Evolutionary conservation across 176 grass and related monocot genomes (phyloP).

Genomic region (Cenchrus purpureus): DNA sequence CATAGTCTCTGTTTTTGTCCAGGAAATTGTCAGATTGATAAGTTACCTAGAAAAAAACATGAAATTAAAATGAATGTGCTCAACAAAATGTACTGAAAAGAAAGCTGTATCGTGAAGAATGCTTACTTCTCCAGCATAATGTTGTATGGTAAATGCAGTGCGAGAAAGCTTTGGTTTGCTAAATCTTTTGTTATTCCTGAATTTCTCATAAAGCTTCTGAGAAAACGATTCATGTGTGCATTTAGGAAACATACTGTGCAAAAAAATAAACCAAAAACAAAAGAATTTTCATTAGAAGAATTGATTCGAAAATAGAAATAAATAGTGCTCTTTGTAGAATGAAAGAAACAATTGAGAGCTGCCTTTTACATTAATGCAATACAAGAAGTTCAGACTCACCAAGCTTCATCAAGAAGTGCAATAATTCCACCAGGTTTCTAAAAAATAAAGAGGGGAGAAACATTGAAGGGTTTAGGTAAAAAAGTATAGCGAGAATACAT

Average conservation of each 20-base stretch:
- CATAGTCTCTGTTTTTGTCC: slow-evolving; percentile 98
- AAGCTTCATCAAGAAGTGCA: slow-evolving; percentile 92
- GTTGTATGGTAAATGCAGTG: slow-evolving; percentile 80
- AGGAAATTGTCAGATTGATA: slow-evolving; percentile 88
- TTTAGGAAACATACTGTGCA: slow-evolving; percentile 83
- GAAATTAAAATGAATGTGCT: slow-evolving; percentile 36
- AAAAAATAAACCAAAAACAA: slow-evolving; percentile 29
- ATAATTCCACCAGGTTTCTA: slow-evolving; percentile 93
- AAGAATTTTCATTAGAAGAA: slow-evolving; percentile 31
- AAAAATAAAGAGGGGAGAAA: slow-evolving; percentile 43
- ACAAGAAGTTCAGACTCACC: slow-evolving; percentile 57
- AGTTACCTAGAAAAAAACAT: slow-evolving; percentile 62
- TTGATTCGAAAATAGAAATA: slow-evolving; percentile 33
- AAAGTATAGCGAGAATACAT: background rate
- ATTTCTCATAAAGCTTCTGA: slow-evolving; percentile 72
- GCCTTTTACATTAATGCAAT: slow-evolving; percentile 24
- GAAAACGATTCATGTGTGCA: slow-evolving; percentile 86
- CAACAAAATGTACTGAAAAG: slow-evolving; percentile 28
- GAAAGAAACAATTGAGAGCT: slow-evolving; percentile 34
- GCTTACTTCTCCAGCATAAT: slow-evolving; percentile 91
- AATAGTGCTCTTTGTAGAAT: slow-evolving; percentile 33
- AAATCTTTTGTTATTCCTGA: slow-evolving; percentile 90
- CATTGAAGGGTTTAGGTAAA: slow-evolving; percentile 1
- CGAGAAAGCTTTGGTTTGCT: slow-evolving; percentile 89
- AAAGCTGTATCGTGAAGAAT: slow-evolving; percentile 33